These are phyloP conservation scores for Gyromitra esculenta DNA, from an alignment of 2,329 filamentous ascomycete species.

Conservation along the genomic window DNA sequence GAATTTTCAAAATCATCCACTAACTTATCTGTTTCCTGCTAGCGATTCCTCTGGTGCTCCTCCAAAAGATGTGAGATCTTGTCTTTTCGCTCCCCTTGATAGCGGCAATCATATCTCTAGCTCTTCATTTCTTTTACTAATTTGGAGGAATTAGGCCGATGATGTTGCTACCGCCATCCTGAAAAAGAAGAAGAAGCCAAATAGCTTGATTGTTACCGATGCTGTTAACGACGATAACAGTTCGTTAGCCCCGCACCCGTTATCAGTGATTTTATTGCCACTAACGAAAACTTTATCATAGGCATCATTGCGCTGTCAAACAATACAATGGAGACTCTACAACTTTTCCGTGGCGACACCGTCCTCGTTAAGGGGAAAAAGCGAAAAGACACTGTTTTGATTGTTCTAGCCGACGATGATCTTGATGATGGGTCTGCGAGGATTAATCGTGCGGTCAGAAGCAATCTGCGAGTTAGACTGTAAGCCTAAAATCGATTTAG, in stretches of 20 bases:
- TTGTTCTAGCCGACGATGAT: slow-evolving; percentile 96
- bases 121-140: slow-evolving; percentile 56
- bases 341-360: slow-evolving; percentile 98
- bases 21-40: slow-evolving; percentile 60
- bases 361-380: slow-evolving; percentile 99
- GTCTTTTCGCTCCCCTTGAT: slow-evolving; percentile 52
- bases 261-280: slow-evolving; percentile 27
- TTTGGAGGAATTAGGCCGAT: slow-evolving; percentile 71
- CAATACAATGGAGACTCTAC: slow-evolving; percentile 97
- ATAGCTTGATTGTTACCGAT: slow-evolving; percentile 98
- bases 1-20: slow-evolving; percentile 45
- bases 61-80: slow-evolving; percentile 76
- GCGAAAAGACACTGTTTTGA: slow-evolving; percentile 98
- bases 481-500: slow-evolving; percentile 20
- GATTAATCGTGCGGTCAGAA: slow-evolving; percentile 97
- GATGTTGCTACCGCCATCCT: slow-evolving; percentile 95
- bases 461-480: slow-evolving; percentile 96
- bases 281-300: slow-evolving; percentile 33
- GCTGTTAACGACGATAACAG: slow-evolving; percentile 99
- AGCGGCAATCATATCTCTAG: slow-evolving; percentile 47
- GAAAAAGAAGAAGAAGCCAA: slow-evolving; percentile 99
- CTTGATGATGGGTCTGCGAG: slow-evolving; percentile 96
- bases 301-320: slow-evolving; percentile 95
- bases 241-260: slow-evolving; percentile 46
- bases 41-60: slow-evolving; percentile 92